Base-by-base conservation (phyloP, 805 yeast genomes). In the Teunomyces panamensis region DNA sequence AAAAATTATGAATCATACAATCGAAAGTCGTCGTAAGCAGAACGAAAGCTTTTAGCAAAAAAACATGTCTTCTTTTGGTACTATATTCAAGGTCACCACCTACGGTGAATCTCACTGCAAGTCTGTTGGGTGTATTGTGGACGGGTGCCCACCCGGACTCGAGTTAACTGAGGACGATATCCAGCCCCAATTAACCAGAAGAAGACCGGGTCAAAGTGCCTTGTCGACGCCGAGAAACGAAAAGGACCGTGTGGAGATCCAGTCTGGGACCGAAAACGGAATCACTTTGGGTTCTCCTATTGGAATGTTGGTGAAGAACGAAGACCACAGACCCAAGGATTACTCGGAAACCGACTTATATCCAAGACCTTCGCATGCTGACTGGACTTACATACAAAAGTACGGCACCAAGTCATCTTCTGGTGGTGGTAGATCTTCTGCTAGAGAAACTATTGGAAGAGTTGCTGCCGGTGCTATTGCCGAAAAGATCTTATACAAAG, bases 401-500 rank as follows among this genome's bases (percentile, higher is more conserved):
- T 94, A 94, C 71, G 96, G 97, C 37, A 78, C 84, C 57, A 94
- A 94, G 72, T 95, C 97, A 4, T 81, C 96, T 4, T 85, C 95
- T 32, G 99, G 99, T 45, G 99, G 99, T 62, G 99, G 99, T 53
- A 83, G 99, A 65, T 87, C 97, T 9, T 83, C 92, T 39, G 99
- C 99, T 7, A 83, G 99, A 69, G 99, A 94, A 72, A 94, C 99
- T 37, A 94, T 94, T 59, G 99, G 99, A 49, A 83, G 99, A 69
- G 99, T 94, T 46, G 98, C 98, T 42, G 98, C 97, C 7, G 97
- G 97, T 62, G 98, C 97, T 44, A 84, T 94, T 68, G 99, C 99
- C 43, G 99, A 94, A 69, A 92, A 91, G 71, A 84, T 89, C 54
- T 78, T 94, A 62, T 63, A 71, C 43, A 83, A 85, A 57, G 86